These are phyloP conservation scores for Claviceps sp. DNA, from an alignment of 2,329 filamentous ascomycete species.

Conservation along the genomic window DNA sequence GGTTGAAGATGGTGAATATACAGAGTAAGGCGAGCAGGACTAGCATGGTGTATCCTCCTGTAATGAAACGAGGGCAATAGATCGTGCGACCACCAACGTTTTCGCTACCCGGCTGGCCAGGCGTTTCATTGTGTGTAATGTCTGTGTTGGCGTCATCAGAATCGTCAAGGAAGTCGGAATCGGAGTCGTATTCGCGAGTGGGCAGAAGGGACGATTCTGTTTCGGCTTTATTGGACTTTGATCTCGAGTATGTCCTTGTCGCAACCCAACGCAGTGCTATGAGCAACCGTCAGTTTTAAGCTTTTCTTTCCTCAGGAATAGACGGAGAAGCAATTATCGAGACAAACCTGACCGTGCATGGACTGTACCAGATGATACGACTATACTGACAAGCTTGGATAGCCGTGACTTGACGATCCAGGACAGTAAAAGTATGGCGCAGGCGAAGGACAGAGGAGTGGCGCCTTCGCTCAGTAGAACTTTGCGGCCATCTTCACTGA, in stretches of 20 bases:
- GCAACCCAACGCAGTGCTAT: constrained; percentile 2
- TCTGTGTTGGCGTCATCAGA: constrained; percentile 4
- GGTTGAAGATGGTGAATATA: constrained; percentile 13
- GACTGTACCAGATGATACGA: constrained; percentile 11
- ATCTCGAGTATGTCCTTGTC: background rate
- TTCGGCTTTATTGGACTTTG: background rate
- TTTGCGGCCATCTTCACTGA: constrained; percentile 18
- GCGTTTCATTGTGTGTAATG: background rate
- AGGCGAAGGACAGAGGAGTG: constrained; percentile 12
- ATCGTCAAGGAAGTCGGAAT: constrained; percentile 4
- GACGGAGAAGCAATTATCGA: background rate
- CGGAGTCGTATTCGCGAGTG: constrained; percentile 1
- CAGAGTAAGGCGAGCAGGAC: constrained; percentile 11
- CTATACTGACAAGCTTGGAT: constrained; percentile 11
- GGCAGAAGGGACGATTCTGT: constrained; percentile 4
- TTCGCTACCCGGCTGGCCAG: background rate
- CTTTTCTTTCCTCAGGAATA: background rate
- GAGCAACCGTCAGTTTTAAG: background rate
- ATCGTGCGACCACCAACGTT: constrained; percentile 6
- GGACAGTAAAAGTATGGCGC: constrained; percentile 11
- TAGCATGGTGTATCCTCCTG: constrained; percentile 9
- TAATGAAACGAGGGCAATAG: constrained; percentile 7
- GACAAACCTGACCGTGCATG: constrained; percentile 13
- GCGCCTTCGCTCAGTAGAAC: constrained; percentile 18
- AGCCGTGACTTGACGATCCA: constrained; percentile 13